Conservation (phyloP, 306 rosid species). For the Myrica gale region DNA sequence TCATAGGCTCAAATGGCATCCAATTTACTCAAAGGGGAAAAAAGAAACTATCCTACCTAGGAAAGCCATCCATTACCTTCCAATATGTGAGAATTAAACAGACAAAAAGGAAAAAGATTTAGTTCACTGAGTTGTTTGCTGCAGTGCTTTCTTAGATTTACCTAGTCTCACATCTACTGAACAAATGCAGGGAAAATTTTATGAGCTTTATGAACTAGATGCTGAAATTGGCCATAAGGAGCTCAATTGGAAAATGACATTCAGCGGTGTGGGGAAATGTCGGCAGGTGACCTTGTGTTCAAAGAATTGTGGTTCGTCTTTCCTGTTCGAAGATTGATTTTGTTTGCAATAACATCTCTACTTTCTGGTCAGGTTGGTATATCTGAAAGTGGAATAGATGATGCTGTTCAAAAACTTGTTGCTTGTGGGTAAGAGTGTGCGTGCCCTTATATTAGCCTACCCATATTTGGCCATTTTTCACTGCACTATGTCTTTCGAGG, state of each 20-base stretch:
- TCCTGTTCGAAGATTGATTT: slow-evolving; percentile 15
- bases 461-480: slow-evolving; percentile 2
- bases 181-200: slow-evolving; percentile 77
- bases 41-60: background rate
- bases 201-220: slow-evolving; percentile 93
- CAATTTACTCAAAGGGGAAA: background rate
- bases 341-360: background rate
- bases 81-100: background rate
- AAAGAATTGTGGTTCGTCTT: slow-evolving; percentile 1
- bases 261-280: slow-evolving; percentile 96
- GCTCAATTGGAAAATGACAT: slow-evolving; percentile 96
- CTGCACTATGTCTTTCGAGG: background rate
- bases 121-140: background rate
- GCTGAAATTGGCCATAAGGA: slow-evolving; percentile 98
- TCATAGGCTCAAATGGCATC: background rate
- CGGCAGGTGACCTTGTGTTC: slow-evolving; percentile 66
- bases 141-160: background rate
- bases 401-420: slow-evolving; percentile 88
- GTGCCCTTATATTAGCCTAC: slow-evolving; percentile 8
- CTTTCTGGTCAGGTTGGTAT: slow-evolving; percentile 76
- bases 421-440: slow-evolving; percentile 80
- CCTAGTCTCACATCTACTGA: slow-evolving; percentile 14
- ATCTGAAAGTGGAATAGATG: slow-evolving; percentile 96
- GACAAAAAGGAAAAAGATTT: background rate
- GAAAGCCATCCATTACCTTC: background rate